Conservation (phyloP, 257 asterid genomes). For the Solanum sitiens region DNA sequence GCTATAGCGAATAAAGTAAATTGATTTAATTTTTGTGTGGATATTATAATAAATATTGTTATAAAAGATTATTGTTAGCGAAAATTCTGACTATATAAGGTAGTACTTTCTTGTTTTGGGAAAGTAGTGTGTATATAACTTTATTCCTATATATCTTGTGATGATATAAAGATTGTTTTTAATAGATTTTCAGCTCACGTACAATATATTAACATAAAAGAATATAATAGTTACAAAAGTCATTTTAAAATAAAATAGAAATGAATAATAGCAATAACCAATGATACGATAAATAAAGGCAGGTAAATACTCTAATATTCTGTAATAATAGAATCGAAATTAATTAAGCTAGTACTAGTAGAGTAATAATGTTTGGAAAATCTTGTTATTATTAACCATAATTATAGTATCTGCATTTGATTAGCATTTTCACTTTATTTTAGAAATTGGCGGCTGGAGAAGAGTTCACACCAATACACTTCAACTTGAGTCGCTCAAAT, state of each 20-base stretch:
- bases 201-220: background rate
- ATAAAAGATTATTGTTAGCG: background rate
- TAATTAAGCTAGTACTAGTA: background rate
- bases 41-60: background rate
- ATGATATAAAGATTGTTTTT: background rate
- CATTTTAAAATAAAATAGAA: background rate
- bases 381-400: background rate
- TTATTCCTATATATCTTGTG: background rate
- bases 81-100: background rate
- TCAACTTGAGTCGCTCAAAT: background rate
- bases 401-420: background rate
- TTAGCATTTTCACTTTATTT: background rate
- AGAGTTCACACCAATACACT: background rate
- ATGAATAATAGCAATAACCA: background rate
- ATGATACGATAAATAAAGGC: background rate
- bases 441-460: constrained; percentile 1
- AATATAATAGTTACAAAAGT: background rate
- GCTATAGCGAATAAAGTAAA: background rate
- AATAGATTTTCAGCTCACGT: background rate
- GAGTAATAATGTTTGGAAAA: background rate
- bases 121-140: background rate
- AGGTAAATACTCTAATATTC: too few relatives aligned
- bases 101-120: background rate
- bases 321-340: background rate
- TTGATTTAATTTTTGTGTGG: background rate